Conservation (phyloP, 73 alveolate genomes). For the Paramecium biaurelia region DNA sequence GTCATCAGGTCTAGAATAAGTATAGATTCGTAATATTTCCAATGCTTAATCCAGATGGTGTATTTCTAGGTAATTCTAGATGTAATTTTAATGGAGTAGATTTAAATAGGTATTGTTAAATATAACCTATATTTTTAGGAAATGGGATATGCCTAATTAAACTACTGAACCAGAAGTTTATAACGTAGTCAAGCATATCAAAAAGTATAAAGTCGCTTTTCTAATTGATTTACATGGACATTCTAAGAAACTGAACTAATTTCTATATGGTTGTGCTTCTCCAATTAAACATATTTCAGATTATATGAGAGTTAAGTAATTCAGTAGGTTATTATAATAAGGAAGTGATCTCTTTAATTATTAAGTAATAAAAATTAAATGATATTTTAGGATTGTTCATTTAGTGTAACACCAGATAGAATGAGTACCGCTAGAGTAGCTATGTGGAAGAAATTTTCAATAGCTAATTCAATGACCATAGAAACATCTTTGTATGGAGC, state of each 20-base stretch:
- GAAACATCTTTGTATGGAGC: constrained; percentile 95
- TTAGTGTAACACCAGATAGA: constrained; percentile 46
- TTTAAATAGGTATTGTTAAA: constrained; percentile 49
- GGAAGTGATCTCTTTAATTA: constrained; percentile 4
- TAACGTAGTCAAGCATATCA: background rate
- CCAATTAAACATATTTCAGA: constrained; percentile 27
- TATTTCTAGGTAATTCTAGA: constrained; percentile 53
- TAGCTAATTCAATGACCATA: constrained; percentile 88
- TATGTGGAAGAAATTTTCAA: constrained; percentile 85
- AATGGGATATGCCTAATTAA: constrained; percentile 34
- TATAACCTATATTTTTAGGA: too few relatives aligned
- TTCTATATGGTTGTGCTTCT: constrained; percentile 22
- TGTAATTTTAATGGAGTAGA: constrained; percentile 52
- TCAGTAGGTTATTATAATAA: background rate
- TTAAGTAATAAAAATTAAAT: background rate
- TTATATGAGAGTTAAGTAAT: background rate
- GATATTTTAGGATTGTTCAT: background rate
- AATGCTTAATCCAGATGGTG: constrained; percentile 63
- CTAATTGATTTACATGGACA: constrained; percentile 62
- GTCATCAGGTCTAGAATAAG: background rate
- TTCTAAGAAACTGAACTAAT: constrained; percentile 8
- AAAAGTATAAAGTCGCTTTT: constrained; percentile 6
- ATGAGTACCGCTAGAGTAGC: constrained; percentile 94
- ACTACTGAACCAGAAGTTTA: background rate
- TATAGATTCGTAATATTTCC: constrained; percentile 19